These are phyloP conservation scores for Niveomyces coronatus DNA, from an alignment of 2,329 filamentous ascomycete genomes.

Conservation along the genomic window DNA sequence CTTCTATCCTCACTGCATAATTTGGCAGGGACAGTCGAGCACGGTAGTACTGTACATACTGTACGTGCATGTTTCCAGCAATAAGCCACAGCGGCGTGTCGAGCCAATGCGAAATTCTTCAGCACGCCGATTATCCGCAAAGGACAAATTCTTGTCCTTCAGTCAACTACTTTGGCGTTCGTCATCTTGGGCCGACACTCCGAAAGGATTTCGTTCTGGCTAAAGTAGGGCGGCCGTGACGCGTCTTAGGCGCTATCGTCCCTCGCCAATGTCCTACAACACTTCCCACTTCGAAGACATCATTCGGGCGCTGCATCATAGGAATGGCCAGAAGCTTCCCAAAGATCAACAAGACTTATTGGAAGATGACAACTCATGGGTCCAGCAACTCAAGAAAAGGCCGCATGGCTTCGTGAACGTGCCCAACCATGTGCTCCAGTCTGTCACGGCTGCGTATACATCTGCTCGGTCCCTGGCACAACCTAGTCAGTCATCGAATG, in stretches of 20 bases:
- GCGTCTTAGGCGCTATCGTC: neutral
- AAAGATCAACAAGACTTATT: constrained; percentile 29
- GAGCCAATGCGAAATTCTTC: too few species aligned
- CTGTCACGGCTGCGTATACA: constrained; percentile 14
- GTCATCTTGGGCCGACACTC: too few species aligned
- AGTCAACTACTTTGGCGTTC: too few species aligned
- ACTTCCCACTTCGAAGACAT: constrained; percentile 13
- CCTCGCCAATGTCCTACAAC: constrained; percentile 7
- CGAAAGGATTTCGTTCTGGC: too few species aligned
- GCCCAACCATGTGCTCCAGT: constrained; percentile 25
- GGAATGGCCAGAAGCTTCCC: constrained; percentile 23
- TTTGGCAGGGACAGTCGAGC: too few species aligned
- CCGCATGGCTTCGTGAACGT: constrained; percentile 21
- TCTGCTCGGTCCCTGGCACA: neutral
- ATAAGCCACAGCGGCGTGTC: too few species aligned
- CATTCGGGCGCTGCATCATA: constrained; percentile 17
- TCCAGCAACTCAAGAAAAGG: constrained; percentile 16
- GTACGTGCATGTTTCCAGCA: too few species aligned
- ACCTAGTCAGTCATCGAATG: neutral
- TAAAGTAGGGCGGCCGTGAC: too few species aligned
- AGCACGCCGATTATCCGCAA: too few species aligned
- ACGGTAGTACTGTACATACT: too few species aligned
- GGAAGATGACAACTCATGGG: constrained; percentile 27
- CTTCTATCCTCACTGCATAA: too few species aligned
- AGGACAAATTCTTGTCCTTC: too few species aligned